Evolutionary conservation across 768 basidiomycete genomes (phyloP).

Genomic region (Rhizopogon rudus): DNA sequence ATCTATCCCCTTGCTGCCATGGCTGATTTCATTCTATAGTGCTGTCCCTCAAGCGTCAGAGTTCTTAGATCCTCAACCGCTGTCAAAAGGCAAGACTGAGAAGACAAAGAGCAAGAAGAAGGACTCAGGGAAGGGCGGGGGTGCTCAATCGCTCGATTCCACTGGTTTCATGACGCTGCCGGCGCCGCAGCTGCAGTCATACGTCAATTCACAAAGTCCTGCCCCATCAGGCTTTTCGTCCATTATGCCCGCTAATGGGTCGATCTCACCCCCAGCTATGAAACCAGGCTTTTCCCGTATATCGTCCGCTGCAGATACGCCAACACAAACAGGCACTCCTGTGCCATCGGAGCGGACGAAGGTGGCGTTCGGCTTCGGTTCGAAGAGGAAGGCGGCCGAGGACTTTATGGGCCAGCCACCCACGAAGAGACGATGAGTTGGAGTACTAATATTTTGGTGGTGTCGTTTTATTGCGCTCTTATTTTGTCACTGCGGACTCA

Average conservation of each 20-base stretch:
- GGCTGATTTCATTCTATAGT: constrained; percentile 33
- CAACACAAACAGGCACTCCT: constrained; percentile 49
- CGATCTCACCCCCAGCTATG: constrained; percentile 52
- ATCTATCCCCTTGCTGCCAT: neutral
- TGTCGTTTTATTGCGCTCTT: neutral
- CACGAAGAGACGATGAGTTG: constrained; percentile 43
- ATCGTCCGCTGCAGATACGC: constrained; percentile 48
- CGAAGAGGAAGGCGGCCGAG: constrained; percentile 75
- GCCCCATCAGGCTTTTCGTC: constrained; percentile 35
- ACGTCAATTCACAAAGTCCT: constrained; percentile 38
- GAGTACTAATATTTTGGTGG: neutral
- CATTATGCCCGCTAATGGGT: constrained; percentile 21
- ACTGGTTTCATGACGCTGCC: constrained; percentile 73
- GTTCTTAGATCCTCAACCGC: constrained; percentile 74
- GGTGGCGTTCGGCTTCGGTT: constrained; percentile 71
- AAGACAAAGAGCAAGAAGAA: constrained; percentile 80
- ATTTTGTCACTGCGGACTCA: neutral
- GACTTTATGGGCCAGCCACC: constrained; percentile 66
- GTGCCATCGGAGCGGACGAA: constrained; percentile 63
- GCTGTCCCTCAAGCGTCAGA: constrained; percentile 84
- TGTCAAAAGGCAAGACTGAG: constrained; percentile 81
- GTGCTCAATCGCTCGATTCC: constrained; percentile 40
- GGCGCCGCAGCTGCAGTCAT: constrained; percentile 41
- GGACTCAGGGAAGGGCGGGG: constrained; percentile 46
- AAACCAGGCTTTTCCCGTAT: constrained; percentile 78